phyloP scores from a whole-genome alignment of 2,329 filamentous ascomycete genomes.

The Curvularia spicifera region DNA sequence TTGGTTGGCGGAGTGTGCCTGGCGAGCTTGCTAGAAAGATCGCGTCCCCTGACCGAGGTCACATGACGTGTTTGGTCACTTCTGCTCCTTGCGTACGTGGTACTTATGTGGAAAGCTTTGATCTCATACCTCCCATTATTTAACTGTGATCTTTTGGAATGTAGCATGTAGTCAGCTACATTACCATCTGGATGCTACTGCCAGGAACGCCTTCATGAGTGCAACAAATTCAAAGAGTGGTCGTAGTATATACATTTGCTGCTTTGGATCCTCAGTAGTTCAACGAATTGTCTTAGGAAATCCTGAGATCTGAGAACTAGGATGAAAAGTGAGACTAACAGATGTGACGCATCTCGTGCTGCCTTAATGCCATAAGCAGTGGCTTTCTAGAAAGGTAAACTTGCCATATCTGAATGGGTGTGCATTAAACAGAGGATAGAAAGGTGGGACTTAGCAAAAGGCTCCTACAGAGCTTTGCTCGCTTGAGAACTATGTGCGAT shows the following conservation, averaged over 20 bases:
- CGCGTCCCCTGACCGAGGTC: background rate
- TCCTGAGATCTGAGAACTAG: background rate
- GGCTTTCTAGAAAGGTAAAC: too few relatives aligned
- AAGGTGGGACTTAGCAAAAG: background rate
- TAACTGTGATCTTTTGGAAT: background rate
- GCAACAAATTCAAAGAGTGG: background rate
- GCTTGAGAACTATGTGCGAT: background rate
- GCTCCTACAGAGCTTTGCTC: background rate
- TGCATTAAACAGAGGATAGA: background rate
- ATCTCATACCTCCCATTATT: background rate
- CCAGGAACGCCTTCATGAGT: background rate
- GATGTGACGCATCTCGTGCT: background rate
- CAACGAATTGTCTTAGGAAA: background rate
- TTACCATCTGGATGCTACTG: background rate
- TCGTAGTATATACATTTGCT: background rate
- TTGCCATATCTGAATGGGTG: too few relatives aligned
- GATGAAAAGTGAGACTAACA: background rate
- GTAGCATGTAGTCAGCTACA: background rate
- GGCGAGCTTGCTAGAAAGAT: background rate
- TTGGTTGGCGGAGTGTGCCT: background rate
- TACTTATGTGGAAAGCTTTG: background rate
- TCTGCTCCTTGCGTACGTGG: too few relatives aligned
- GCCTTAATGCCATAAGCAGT: too few relatives aligned
- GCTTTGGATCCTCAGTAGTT: background rate
- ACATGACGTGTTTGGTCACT: background rate